These are phyloP conservation scores for Rubus idaeus DNA, from an alignment of 306 rosid genomes.

Conservation along the genomic window DNA sequence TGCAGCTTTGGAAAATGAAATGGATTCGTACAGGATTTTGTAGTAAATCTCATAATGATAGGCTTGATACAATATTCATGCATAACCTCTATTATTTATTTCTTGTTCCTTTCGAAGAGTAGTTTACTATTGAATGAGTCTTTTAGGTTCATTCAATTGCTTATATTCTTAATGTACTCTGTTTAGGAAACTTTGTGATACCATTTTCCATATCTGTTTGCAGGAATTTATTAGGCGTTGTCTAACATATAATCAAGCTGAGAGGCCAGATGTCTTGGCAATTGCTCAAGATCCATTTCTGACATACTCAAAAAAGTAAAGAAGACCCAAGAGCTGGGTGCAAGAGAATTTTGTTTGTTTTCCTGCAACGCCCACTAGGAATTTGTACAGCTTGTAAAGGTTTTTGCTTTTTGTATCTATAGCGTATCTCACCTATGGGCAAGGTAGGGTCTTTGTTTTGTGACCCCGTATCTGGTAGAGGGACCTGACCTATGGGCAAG, in stretches of 20 bases:
- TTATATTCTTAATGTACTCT: neutral
- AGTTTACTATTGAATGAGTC: neutral
- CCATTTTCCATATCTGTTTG: conserved; percentile 4
- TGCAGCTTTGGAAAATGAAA: neutral
- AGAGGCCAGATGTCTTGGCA: conserved; percentile 87
- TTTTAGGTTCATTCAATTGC: neutral
- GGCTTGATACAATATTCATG: neutral
- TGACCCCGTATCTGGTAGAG: neutral
- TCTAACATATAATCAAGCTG: conserved; percentile 85
- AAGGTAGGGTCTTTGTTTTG: conserved; percentile 9
- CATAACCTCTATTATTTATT: neutral
- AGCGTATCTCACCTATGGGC: neutral
- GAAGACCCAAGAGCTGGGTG: conserved; percentile 15
- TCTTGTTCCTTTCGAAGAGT: neutral
- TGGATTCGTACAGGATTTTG: neutral
- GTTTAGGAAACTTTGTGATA: neutral
- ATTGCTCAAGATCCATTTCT: conserved; percentile 94
- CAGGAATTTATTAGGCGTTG: conserved; percentile 91
- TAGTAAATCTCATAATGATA: neutral
- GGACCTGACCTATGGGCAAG: neutral
- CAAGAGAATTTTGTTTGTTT: conserved; percentile 31
- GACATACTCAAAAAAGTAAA: conserved; percentile 66
- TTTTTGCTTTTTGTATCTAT: conserved; percentile 18
- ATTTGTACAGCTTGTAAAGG: conserved; percentile 61
- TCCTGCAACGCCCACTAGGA: conserved; percentile 20